Conservation (phyloP, 345 rosid species). For the Conringia planisiliqua region DNA sequence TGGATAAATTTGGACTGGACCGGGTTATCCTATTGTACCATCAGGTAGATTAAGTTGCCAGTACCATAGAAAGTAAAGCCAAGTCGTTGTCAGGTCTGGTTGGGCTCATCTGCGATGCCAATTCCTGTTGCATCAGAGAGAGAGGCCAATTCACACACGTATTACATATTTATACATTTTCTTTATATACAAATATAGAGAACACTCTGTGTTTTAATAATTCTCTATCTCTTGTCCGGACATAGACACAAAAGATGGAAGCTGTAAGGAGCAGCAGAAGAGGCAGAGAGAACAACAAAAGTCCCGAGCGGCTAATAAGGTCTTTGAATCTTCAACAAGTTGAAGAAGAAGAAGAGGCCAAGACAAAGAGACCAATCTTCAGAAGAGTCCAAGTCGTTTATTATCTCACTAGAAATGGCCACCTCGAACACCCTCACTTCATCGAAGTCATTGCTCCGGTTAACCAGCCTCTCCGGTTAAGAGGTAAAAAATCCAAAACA, state of each 20-base stretch:
- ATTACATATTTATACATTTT: neutral
- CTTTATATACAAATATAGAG: neutral
- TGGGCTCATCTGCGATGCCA: slow-evolving; percentile 23
- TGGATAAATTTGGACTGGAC: neutral
- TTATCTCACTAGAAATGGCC: slow-evolving; percentile 86
- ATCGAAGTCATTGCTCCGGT: slow-evolving; percentile 66
- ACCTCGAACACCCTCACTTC: slow-evolving; percentile 90
- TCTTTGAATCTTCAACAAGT: slow-evolving; percentile 11
- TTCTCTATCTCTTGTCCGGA: slow-evolving; percentile 25
- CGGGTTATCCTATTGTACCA: slow-evolving; percentile 18
- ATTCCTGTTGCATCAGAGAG: slow-evolving; percentile 3
- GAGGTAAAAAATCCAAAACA: slow-evolving; percentile 37
- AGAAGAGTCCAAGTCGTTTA: slow-evolving; percentile 71
- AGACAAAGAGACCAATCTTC: slow-evolving; percentile 14
- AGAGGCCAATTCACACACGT: slow-evolving; percentile 7
- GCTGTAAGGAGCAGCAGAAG: slow-evolving; percentile 19
- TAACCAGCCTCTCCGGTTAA: slow-evolving; percentile 74
- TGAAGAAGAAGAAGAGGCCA: slow-evolving; percentile 23
- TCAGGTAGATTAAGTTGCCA: slow-evolving; percentile 7
- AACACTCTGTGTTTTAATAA: slow-evolving; percentile 13
- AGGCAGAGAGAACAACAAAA: slow-evolving; percentile 28
- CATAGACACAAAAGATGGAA: slow-evolving; percentile 30
- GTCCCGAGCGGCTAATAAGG: slow-evolving; percentile 32
- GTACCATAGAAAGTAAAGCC: neutral
- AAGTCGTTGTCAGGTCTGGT: slow-evolving; percentile 33